Evolutionary conservation across 139 green algal genomes (phyloP).

Genomic region (Volvox reticuliferus): DNA sequence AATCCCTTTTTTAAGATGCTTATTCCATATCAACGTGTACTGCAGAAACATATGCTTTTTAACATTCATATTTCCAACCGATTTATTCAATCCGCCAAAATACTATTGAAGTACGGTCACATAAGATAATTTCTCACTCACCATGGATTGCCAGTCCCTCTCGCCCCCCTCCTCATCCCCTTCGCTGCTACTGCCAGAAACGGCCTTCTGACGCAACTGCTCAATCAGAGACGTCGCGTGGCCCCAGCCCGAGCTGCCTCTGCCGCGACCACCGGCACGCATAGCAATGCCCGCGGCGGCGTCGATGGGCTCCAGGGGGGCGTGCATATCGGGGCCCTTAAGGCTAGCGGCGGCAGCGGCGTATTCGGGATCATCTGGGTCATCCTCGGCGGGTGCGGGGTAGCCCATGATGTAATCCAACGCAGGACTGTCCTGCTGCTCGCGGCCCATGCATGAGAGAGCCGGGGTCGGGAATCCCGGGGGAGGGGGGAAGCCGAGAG

Average conservation of each 20-base stretch:
- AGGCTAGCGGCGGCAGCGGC: background rate
- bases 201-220: background rate
- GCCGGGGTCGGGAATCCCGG: no score
- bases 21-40: no score
- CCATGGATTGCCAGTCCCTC: background rate
- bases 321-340: slow-evolving; percentile 3
- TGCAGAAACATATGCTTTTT: no score
- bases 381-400: background rate
- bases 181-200: background rate
- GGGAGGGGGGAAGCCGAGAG: no score
- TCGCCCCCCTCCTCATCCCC: background rate
- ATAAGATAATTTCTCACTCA: no score
- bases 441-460: no score
- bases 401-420: slow-evolving; percentile 9
- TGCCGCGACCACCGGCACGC: background rate
- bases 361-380: background rate
- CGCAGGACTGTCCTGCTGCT: background rate
- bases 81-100: no score
- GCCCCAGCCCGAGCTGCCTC: background rate
- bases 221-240: background rate
- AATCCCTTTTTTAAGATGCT: no score
- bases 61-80: no score
- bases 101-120: no score
- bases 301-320: background rate
- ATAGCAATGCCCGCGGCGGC: background rate